Evolutionary conservation across 257 asterid species (phyloP).

Genomic region (Lycium ferocissimum): DNA sequence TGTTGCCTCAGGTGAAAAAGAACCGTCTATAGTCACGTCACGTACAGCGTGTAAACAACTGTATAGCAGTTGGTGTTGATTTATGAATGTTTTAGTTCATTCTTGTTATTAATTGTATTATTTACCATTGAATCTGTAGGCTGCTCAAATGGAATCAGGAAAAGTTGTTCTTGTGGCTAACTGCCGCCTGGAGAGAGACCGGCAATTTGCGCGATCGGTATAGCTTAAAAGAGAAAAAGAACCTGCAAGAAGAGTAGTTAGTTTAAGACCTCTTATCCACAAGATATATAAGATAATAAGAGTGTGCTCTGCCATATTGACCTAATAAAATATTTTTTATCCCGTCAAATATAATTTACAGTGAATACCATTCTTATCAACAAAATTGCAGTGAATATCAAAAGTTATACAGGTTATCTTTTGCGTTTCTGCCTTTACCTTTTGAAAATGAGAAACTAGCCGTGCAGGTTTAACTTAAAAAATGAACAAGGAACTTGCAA

Average conservation of each 20-base stretch:
- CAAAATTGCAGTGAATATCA: not conserved
- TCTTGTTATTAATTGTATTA: not conserved
- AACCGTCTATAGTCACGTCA: too few relatives aligned
- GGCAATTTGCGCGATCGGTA: slow-evolving; percentile 98
- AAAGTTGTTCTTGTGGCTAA: slow-evolving; percentile 89
- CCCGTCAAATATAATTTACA: not conserved
- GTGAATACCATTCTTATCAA: too few relatives aligned
- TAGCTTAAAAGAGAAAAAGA: not conserved
- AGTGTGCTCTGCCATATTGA: not conserved
- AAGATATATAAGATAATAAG: not conserved
- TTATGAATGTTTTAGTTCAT: not conserved
- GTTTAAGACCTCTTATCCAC: not conserved
- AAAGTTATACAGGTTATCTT: not conserved
- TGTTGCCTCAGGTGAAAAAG: not conserved
- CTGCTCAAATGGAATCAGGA: slow-evolving; percentile 84
- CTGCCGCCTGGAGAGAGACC: slow-evolving; percentile 98
- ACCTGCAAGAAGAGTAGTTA: not conserved
- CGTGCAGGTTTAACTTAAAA: not conserved
- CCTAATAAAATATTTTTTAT: not conserved
- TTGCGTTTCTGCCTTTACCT: not conserved
- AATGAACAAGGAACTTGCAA: not conserved
- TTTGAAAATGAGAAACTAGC: not conserved
- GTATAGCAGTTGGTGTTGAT: not conserved
- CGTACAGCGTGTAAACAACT: not conserved
- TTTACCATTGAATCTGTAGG: slow-evolving; percentile 41